Evolutionary conservation across 176 grass and related monocot genomes (phyloP).

Genomic region (Cymbopogon citratus): DNA sequence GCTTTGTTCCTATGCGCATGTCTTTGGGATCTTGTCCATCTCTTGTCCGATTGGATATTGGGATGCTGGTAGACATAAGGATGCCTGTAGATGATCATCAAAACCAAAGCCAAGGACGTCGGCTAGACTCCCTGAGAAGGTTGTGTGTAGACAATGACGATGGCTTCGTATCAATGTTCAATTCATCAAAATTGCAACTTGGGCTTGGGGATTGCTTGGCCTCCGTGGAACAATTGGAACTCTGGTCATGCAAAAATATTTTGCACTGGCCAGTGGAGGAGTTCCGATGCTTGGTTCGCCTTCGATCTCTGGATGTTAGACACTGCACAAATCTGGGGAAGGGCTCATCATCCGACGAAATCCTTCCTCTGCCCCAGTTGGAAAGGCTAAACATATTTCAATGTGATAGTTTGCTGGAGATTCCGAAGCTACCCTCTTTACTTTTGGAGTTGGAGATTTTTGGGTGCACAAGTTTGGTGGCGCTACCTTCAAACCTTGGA

Average conservation of each 20-base stretch:
- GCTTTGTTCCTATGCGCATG: no score
- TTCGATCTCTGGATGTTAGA: rapidly evolving
- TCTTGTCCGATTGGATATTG: no score
- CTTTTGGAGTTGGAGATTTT: no score
- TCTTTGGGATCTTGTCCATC: no score
- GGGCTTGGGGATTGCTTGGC: neutral
- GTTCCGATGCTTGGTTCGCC: neutral
- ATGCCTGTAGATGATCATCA: no score
- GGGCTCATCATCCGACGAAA: neutral
- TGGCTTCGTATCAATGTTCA: neutral
- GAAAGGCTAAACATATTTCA: rapidly evolving
- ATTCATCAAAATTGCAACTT: neutral
- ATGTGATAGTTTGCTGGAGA: neutral
- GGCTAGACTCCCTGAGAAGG: neutral
- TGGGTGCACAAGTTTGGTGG: no score
- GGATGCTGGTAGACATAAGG: no score
- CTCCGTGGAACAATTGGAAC: rapidly evolving
- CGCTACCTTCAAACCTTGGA: no score
- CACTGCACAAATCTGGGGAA: rapidly evolving
- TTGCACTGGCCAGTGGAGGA: neutral
- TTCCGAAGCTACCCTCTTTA: neutral
- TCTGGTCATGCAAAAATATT: rapidly evolving
- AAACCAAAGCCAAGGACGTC: neutral
- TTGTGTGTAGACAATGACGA: rapidly evolving
- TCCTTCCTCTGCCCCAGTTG: neutral